Evolutionary conservation across 805 yeast species (phyloP), one percentile per base, ranked within the genome.

Genomic region (Ogataea glucozyma): DNA sequence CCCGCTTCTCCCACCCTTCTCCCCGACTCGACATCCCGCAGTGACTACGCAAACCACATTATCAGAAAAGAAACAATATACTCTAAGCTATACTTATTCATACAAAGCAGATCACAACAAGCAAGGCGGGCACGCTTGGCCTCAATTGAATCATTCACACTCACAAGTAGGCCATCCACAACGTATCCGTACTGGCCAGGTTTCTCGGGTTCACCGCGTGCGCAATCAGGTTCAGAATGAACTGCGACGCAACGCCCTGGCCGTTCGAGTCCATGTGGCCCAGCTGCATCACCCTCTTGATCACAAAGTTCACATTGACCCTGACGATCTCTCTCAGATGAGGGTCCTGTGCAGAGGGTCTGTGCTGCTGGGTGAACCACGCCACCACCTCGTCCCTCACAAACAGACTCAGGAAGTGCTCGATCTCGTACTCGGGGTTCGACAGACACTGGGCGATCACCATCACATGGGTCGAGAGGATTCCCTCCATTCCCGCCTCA

Each of bases 161-260:
- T 50, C 70, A 89, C 54, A 89, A 79, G 69, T 88, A 93, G 1
- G 99, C 93, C 96, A 93, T 88, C 89, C 96, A 93, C 51, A 87
- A 73, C 12, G 89, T 81, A 56, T 93, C 99, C 5, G 95, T 84
- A 41, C 88, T 81, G 12, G 98, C 97, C 54, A 93, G 69, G 56
- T 88, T 88, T 55, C 96, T 79, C 26, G 98, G 97, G 59, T 90
- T 91, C 12, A 90, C 97, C 6, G 99, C 98, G 58, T 88, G 89
- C 4, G 95, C 84, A 40, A 93, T 88, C 58, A 91, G 76, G 56
- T 93, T 97, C 52, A 93, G 74, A 24, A 89, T 86, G 48, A 87
- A 83, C 63, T 91, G 98, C 26, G 96, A 87, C 8, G 95, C 86
- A 26, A 85, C 83, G 1, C 85, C 79, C 47, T 86, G 88, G 3